Evolutionary conservation across 2,329 filamentous ascomycete species (phyloP), one percentile per base, ranked within the genome.

Genomic region (Aspergillus sp.): DNA sequence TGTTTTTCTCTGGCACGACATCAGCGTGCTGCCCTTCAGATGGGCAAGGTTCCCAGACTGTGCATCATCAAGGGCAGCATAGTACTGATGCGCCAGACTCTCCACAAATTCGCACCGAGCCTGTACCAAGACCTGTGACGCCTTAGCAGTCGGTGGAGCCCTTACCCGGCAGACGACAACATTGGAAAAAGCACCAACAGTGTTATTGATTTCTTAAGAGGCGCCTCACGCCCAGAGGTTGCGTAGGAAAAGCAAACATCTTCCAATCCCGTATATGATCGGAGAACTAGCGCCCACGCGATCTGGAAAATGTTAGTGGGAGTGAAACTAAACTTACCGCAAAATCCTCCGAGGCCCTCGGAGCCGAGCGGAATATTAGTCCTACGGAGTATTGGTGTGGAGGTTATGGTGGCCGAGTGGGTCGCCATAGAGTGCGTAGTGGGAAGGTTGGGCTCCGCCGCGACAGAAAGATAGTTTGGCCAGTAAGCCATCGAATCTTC

Each of bases 211-310:
- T 12, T 56, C 19, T 52, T 70, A 11, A 77, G 66, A 15, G 70
- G 66, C 14, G 70, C 67, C 33, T 77, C 70, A 4, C 76, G 69
- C 1, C 77, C 77, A 52, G 71, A 73, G n/a, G 76, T 68, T 3
- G 72, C 76, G 54, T 74, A 74, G 14, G 73, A 76, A 66, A 76
- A 79, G 6, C 73, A 57, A 8, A 76, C 69, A 52, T 77, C 73
- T 33, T 75, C 68, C 15, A 66, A 70, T 1, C 66, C 70, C 8
- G 72, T 71, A 48, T 74, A 76, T 2, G 64, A 67, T 6, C 70
- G 66, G 2, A 76, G 59, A 3, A 77, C 62, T 14, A 78, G 40
- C 2, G 69, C 73, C 75, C 74, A 77, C 17, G 75, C 75, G 19
- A 70, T 69, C 11, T 73, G 69, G 27, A 77, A 70, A 51, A 74